Evolutionary conservation across 2,329 filamentous ascomycete species (phyloP), one percentile per base, ranked within the genome.

Genomic region (Penicillium sp.): DNA sequence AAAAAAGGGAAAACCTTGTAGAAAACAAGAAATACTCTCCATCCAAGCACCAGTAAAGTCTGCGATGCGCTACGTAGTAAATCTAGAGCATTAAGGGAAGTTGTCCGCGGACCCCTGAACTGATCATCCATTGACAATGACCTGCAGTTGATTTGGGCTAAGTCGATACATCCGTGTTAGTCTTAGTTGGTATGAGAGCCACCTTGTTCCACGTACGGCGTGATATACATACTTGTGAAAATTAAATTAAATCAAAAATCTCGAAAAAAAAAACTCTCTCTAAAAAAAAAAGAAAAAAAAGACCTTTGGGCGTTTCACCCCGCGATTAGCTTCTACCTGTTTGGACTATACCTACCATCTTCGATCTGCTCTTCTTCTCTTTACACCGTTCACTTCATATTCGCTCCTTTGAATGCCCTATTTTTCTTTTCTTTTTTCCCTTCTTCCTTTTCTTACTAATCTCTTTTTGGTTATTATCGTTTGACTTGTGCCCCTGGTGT

Each of bases 281-380:
- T 4, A 3, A 45, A 31, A 45, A 19, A 47, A 53, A 67, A 52
- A 61, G 2, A 62, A 67, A 60, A 56, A 66, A 58, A 57, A 33
- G 21, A 31, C 59, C 63, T 54, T 65, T 68, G 63, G 66, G 60
- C 65, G 69, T 73, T 72, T 73, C 70, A 73, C 70, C 70, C 70
- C 70, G 69, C 70, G 68, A 70, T 71, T 72, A 71, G 69, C 67
- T 67, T 70, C 62, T 59, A 54, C 65, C 61, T 61, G 59, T 57
- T 57, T 64, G 59, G 55, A 65, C 64, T 66, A 65, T 66, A 66
- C 59, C 59, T 53, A 53, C 58, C 58, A 58, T 68, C 49, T 58
- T 65, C 59, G 58, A 61, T 60, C 59, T 65, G 60, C 61, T 57
- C 49, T 58, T 57, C 63, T 57, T 49, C 53, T 53, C 53, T 53